Percentiles rank a stretch among this genome's conserved stretches.
phyloP scores from a whole-genome alignment of 176 grass and related monocot genomes.

The barley (Hordeum vulgare) region MorexV3_pseudomolecules_assembly NC_058520.1:451898982-451899481 shows the following conservation, averaged over 20 bases:
- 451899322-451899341: too few relatives aligned
- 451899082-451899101: constrained; percentile 72
- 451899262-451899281: constrained; percentile 24
- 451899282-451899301: background rate
- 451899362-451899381: constrained; percentile 23
- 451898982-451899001: too few relatives aligned
- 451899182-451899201: constrained; percentile 78
- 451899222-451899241: constrained; percentile 61
- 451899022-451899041: background rate
- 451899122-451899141: constrained; percentile 87
- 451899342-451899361: background rate
- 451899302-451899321: background rate
- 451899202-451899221: constrained; percentile 53
- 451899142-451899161: constrained; percentile 79
- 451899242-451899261: constrained; percentile 51
- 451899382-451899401: constrained; percentile 46
- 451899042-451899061: constrained; percentile 73
- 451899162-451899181: constrained; percentile 48
- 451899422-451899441: constrained; percentile 29
- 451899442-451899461: constrained; percentile 42
- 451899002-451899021: background rate
- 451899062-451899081: constrained; percentile 65
- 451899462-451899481: constrained; percentile 47
- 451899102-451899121: constrained; percentile 65
- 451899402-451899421: constrained; percentile 24